Evolutionary conservation across 305 asterid species (phyloP).

Genomic region (Caryopteris hybrid): DNA sequence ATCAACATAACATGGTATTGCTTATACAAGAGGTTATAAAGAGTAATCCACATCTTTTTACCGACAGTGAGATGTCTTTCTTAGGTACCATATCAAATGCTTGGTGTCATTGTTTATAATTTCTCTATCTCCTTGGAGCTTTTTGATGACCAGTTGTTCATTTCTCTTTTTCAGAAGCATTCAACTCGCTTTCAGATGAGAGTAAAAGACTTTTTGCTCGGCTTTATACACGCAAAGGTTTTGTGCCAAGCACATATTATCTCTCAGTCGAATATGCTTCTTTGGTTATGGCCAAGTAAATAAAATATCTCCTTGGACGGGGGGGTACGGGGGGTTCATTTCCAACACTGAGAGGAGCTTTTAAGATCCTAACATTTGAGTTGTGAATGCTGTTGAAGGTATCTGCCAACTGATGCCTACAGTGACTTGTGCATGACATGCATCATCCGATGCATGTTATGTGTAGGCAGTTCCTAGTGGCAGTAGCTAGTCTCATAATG

Average conservation of each 20-base stretch:
- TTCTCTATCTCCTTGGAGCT: constrained; percentile 10
- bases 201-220: constrained; percentile 84
- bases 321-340: no score
- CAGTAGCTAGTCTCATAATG: not conserved
- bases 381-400: no score
- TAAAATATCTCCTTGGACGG: not conserved
- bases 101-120: not conserved
- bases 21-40: constrained; percentile 68
- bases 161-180: constrained; percentile 48
- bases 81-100: constrained; percentile 45
- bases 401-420: no score
- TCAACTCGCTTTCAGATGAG: constrained; percentile 70
- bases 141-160: constrained; percentile 12
- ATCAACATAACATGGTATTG: constrained; percentile 62
- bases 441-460: no score
- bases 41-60: constrained; percentile 57
- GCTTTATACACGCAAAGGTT: constrained; percentile 87
- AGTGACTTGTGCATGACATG: no score
- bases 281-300: not conserved
- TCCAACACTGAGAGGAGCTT: no score
- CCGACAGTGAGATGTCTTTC: constrained; percentile 63
- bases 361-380: no score
- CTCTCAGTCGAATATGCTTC: constrained; percentile 15
- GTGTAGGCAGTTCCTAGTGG: no score
- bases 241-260: constrained; percentile 12